These are phyloP conservation scores for Rutstroemia sp. DNA, from an alignment of 2,329 filamentous ascomycete genomes.

Conservation along the genomic window DNA sequence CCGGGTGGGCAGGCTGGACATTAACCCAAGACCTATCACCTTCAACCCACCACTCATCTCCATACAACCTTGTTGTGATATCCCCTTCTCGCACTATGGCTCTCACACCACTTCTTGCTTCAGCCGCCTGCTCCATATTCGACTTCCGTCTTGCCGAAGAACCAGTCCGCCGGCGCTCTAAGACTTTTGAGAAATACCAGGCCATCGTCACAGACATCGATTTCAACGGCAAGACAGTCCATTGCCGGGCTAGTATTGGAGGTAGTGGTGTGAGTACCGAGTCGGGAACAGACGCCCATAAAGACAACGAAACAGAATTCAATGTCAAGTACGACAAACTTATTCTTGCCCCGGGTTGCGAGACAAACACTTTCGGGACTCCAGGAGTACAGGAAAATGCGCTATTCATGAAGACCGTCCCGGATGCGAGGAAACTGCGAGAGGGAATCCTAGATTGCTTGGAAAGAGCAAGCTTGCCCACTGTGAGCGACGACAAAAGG, in stretches of 20 bases:
- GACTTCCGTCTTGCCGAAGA: conserved; percentile 38
- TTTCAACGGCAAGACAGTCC: conserved; percentile 29
- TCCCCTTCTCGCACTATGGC: conserved; percentile 35
- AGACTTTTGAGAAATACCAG: conserved; percentile 2
- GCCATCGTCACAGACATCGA: conserved; percentile 23
- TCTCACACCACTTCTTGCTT: conserved; percentile 38
- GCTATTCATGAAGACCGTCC: conserved; percentile 23
- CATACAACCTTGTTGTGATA: conserved; percentile 34
- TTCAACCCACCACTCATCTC: conserved; percentile 16
- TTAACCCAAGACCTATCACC: conserved; percentile 31
- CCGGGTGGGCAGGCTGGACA: conserved; percentile 30
- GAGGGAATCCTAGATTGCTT: conserved; percentile 34
- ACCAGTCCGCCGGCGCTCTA: conserved; percentile 24
- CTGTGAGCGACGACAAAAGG: conserved; percentile 45
- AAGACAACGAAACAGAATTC: conserved; percentile 23
- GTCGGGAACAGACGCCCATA: not conserved
- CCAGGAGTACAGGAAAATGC: conserved; percentile 18
- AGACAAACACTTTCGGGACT: conserved; percentile 21
- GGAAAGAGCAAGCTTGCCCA: conserved; percentile 59
- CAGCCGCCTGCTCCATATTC: conserved; percentile 37
- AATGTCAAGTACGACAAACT: conserved; percentile 35
- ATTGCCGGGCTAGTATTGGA: conserved; percentile 24
- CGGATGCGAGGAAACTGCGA: conserved; percentile 21
- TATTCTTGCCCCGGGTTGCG: conserved; percentile 35
- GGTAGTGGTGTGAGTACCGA: not conserved